phyloP scores from a whole-genome alignment of 176 grass and related monocot species.

The Lolium multiflorum region DNA sequence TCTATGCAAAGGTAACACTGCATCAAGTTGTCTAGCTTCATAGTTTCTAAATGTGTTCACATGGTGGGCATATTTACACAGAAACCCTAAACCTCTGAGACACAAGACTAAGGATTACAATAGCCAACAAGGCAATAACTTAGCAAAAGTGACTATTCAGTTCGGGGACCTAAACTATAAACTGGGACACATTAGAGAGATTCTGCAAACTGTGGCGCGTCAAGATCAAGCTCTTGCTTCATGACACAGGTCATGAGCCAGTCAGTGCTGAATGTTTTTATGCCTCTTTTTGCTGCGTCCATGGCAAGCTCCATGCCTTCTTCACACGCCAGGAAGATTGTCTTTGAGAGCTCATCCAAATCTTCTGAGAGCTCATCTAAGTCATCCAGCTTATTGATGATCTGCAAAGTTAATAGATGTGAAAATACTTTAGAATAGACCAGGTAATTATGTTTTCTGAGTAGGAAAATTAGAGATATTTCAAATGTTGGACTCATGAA shows the following conservation, averaged over 20 bases:
- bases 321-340: slow-evolving; percentile 80
- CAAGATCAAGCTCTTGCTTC: slow-evolving; percentile 84
- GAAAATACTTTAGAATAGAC: slow-evolving; percentile 13
- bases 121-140: background rate
- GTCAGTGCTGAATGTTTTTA: slow-evolving; percentile 76
- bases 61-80: slow-evolving; percentile 14
- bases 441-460: background rate
- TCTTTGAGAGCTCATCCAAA: slow-evolving; percentile 51
- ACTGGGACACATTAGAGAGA: slow-evolving; percentile 54
- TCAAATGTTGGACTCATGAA: slow-evolving; percentile 9
- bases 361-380: slow-evolving; percentile 49
- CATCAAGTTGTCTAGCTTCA: background rate
- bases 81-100: background rate
- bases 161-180: background rate
- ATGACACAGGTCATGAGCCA: slow-evolving; percentile 93
- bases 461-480: background rate
- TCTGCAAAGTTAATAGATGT: slow-evolving; percentile 43
- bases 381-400: slow-evolving; percentile 51
- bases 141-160: background rate
- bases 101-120: slow-evolving; percentile 11
- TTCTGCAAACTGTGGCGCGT: slow-evolving; percentile 73
- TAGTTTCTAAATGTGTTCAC: background rate
- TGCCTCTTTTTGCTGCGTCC: slow-evolving; percentile 60
- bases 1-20: background rate
- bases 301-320: slow-evolving; percentile 69